Conservation (phyloP, 306 rosid genomes). For the Medicago truncatula region DNA sequence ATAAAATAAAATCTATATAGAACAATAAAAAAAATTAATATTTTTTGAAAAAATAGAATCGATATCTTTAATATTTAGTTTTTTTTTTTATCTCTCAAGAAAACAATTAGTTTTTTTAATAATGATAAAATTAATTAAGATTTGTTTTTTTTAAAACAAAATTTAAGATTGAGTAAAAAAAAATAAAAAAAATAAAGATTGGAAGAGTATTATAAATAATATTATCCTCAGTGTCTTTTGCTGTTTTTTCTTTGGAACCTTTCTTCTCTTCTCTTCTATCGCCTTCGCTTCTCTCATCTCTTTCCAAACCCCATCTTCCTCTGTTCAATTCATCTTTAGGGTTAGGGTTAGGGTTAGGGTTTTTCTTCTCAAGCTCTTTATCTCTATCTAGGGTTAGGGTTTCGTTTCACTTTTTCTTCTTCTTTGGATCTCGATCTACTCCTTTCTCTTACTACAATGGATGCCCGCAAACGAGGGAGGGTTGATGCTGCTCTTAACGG, state of each 20-base stretch:
- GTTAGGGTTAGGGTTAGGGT: not conserved
- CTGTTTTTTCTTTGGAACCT: not conserved
- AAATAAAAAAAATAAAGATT: no score
- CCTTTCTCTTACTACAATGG: constrained; percentile 41
- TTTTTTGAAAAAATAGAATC: no score
- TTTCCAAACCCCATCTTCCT: not conserved
- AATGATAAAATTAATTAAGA: no score
- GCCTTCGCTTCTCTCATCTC: not conserved
- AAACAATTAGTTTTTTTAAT: no score
- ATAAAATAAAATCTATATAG: no score
- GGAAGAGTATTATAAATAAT: not conserved
- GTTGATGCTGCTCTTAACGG: constrained; percentile 55
- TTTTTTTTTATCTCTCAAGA: no score
- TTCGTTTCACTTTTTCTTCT: not conserved
- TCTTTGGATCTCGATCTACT: constrained; percentile 56
- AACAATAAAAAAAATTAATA: no score
- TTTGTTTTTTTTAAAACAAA: no score
- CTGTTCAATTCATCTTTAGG: not conserved
- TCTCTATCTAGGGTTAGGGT: not conserved
- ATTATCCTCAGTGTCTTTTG: not conserved
- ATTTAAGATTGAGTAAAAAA: no score
- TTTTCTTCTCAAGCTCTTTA: not conserved
- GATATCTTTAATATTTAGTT: no score
- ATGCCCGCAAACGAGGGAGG: constrained; percentile 72
- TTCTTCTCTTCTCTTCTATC: not conserved